Evolutionary conservation across 176 grass and related monocot species (phyloP).

Genomic region (Cenchrus purpureus): DNA sequence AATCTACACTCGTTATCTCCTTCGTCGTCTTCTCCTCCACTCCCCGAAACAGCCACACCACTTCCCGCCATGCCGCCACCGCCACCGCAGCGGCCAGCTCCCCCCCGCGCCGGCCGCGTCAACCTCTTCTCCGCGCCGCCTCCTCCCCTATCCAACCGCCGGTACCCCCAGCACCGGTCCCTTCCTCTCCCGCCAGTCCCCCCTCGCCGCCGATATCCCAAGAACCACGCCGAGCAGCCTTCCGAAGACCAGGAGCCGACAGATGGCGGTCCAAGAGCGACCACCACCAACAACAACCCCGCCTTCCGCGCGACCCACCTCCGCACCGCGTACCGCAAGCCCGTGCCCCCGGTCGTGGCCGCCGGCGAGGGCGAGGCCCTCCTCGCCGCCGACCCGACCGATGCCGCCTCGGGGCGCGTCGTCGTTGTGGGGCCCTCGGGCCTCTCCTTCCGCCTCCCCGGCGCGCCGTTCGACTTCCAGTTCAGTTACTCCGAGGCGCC

Average conservation of each 20-base stretch:
- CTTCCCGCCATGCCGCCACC: constrained; percentile 50
- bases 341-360: constrained; percentile 54
- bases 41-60: constrained; percentile 22
- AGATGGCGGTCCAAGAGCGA: background rate
- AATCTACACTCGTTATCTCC: constrained; percentile 40
- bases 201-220: constrained; percentile 23
- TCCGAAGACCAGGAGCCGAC: background rate
- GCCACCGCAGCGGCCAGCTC: constrained; percentile 31
- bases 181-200: constrained; percentile 35
- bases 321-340: constrained; percentile 81
- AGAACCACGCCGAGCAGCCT: constrained; percentile 20
- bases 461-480: constrained; percentile 91
- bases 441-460: constrained; percentile 75
- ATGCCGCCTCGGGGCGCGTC: constrained; percentile 54
- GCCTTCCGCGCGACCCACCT: constrained; percentile 70
- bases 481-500: constrained; percentile 97
- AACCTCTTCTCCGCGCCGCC: constrained; percentile 63
- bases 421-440: constrained; percentile 77
- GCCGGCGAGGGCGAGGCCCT: constrained; percentile 53
- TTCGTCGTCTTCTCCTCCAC: constrained; percentile 4
- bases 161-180: constrained; percentile 38
- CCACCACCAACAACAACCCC: background rate
- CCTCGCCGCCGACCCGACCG: constrained; percentile 55
- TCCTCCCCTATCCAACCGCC: constrained; percentile 49
- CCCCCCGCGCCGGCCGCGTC: constrained; percentile 17